Evolutionary conservation across 2,329 filamentous ascomycete species (phyloP).

Genomic region (Ambrosiella beaveri): DNA sequence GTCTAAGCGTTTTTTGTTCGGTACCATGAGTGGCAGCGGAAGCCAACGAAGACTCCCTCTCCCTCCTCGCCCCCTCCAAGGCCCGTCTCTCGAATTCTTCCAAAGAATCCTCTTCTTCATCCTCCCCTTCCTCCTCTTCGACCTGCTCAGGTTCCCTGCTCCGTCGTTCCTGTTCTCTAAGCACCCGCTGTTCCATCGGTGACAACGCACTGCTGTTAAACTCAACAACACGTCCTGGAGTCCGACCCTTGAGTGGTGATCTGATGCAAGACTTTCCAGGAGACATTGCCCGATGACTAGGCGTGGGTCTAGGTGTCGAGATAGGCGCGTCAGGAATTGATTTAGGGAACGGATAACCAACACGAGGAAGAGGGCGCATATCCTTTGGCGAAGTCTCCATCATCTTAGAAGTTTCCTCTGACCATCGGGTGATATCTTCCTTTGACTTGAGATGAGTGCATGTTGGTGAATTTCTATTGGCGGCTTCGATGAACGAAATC

Average conservation of each 20-base stretch:
- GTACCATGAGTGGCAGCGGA: not conserved
- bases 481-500: not conserved
- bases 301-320: constrained; percentile 8
- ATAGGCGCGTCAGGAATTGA: not conserved
- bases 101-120: constrained; percentile 5
- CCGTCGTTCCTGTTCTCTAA: constrained; percentile 9
- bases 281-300: constrained; percentile 34
- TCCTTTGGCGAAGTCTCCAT: constrained; percentile 14
- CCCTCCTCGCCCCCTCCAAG: constrained; percentile 13
- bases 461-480: constrained; percentile 18
- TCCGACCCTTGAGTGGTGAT: constrained; percentile 39
- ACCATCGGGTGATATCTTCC: constrained; percentile 26
- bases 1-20: not conserved
- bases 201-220: constrained; percentile 36
- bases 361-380: constrained; percentile 22
- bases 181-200: constrained; percentile 24
- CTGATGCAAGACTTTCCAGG: constrained; percentile 40
- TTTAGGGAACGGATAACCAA: not conserved
- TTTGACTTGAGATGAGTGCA: constrained; percentile 25
- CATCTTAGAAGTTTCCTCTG: constrained; percentile 22
- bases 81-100: constrained; percentile 7
- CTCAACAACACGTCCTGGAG: constrained; percentile 40
- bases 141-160: not conserved
- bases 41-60: constrained; percentile 4
- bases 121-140: not conserved